Evolutionary conservation across 495 filamentous ascomycete genomes (phyloP).

Genomic region (Copromyces sp.): DNA sequence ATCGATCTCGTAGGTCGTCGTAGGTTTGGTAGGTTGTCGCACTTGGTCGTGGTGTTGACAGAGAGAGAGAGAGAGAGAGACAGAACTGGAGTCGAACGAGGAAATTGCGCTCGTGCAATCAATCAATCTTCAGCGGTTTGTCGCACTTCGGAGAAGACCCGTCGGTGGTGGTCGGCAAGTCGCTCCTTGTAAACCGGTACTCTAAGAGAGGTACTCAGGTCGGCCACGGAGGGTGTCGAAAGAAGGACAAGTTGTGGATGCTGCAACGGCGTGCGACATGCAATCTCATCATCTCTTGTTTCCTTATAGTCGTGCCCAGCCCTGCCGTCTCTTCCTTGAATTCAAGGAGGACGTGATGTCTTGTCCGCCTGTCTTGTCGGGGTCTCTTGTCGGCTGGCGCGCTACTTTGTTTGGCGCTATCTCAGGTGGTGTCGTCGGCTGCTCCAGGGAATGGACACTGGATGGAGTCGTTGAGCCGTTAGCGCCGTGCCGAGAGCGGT

Average conservation of each 20-base stretch:
- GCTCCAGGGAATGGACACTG: background rate
- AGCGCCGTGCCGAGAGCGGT: background rate
- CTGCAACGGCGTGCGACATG: constrained; percentile 1
- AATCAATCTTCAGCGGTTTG: background rate
- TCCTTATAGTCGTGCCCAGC: background rate
- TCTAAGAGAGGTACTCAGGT: background rate
- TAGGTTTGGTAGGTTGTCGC: background rate
- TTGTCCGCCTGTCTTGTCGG: background rate
- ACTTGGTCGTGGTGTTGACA: background rate
- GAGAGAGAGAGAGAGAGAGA: background rate
- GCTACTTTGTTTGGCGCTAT: background rate
- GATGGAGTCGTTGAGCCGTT: background rate
- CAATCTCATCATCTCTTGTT: constrained; percentile 21
- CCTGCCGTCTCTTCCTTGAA: background rate
- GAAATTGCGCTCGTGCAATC: background rate
- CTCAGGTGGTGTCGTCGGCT: background rate
- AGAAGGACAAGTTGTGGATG: constrained; percentile 5
- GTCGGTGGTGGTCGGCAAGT: background rate
- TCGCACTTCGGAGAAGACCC: background rate
- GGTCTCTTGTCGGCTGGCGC: background rate
- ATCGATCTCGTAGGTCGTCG: background rate
- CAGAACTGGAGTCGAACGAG: background rate
- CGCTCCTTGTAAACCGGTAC: background rate
- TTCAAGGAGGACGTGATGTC: background rate
- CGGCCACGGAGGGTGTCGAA: constrained; percentile 16